These are phyloP conservation scores for Rubia balearica DNA, from an alignment of 305 asterid species.

Conservation along the genomic window DNA sequence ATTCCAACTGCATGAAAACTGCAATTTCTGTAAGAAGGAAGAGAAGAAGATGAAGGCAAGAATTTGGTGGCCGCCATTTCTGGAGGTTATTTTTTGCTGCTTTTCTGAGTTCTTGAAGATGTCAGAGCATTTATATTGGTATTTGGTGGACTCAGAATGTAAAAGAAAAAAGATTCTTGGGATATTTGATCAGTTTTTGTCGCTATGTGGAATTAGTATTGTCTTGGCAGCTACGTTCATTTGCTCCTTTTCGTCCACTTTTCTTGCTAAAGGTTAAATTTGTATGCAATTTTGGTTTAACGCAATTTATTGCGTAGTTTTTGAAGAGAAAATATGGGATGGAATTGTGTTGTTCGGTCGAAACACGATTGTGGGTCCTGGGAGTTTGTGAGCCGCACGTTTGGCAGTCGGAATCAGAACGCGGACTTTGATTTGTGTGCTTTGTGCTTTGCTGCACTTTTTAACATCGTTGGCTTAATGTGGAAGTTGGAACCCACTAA, in stretches of 20 bases:
- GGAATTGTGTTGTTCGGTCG: neutral
- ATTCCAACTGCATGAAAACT: slow-evolving; percentile 15
- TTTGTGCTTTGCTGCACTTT: slow-evolving; percentile 1
- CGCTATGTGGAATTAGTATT: slow-evolving; percentile 7
- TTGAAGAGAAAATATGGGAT: neutral
- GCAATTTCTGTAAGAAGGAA: slow-evolving; percentile 1
- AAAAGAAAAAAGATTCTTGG: slow-evolving; percentile 43
- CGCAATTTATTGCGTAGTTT: neutral
- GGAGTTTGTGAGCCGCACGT: slow-evolving; percentile 24
- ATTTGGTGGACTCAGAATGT: neutral
- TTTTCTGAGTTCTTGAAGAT: neutral
- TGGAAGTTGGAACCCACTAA: slow-evolving; percentile 1
- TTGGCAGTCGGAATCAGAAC: slow-evolving; percentile 7
- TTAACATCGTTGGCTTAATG: slow-evolving; percentile 26
- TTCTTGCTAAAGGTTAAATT: slow-evolving; percentile 20
- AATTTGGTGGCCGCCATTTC: slow-evolving; percentile 45
- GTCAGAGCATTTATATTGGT: slow-evolving; percentile 14
- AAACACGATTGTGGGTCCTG: slow-evolving; percentile 14
- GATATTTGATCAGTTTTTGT: slow-evolving; percentile 34
- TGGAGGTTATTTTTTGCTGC: neutral
- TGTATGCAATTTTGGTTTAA: neutral
- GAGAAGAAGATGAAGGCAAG: slow-evolving; percentile 15
- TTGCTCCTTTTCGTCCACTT: slow-evolving; percentile 25
- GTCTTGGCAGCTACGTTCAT: slow-evolving; percentile 8
- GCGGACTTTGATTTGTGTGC: slow-evolving; percentile 23